Percentiles rank a stretch among this genome's conserved stretches.
Evolutionary conservation across 768 basidiomycete species (phyloP).

Genomic region (Psilocybe sp.): DNA sequence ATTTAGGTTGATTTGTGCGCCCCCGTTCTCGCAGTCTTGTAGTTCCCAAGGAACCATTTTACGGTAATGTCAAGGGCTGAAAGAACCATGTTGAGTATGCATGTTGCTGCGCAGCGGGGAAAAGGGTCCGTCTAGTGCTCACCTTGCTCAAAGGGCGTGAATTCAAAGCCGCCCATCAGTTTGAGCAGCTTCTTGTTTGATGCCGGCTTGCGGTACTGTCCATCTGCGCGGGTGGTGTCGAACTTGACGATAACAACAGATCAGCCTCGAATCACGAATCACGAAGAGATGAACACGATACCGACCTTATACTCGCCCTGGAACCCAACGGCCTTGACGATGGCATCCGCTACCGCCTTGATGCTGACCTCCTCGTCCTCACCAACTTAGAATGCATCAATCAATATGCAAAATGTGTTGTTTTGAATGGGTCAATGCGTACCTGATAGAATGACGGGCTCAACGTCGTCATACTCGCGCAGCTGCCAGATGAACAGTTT

Average conservation of each 20-base stretch:
- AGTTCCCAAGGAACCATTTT: slow-evolving; percentile 86
- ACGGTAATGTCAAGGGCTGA: slow-evolving; percentile 75
- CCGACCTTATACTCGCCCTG: slow-evolving; percentile 70
- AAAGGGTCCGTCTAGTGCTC: slow-evolving; percentile 12
- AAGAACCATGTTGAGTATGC: slow-evolving; percentile 1
- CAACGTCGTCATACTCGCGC: slow-evolving; percentile 87
- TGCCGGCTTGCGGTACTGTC: slow-evolving; percentile 95
- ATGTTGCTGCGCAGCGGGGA: neutral
- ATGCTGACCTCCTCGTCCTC: slow-evolving; percentile 95
- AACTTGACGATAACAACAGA: slow-evolving; percentile 46
- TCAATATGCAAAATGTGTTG: neutral
- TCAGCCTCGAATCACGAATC: neutral
- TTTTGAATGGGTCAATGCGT: slow-evolving; percentile 10
- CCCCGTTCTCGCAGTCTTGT: slow-evolving; percentile 66
- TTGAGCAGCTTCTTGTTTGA: slow-evolving; percentile 83
- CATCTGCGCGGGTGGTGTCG: slow-evolving; percentile 81
- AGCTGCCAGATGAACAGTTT: slow-evolving; percentile 94
- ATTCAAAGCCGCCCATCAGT: slow-evolving; percentile 80
- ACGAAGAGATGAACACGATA: slow-evolving; percentile 3
- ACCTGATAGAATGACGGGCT: slow-evolving; percentile 92
- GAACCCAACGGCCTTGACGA: slow-evolving; percentile 82
- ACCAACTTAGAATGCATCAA: slow-evolving; percentile 52
- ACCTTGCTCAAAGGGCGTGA: slow-evolving; percentile 90
- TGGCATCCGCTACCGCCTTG: slow-evolving; percentile 85
- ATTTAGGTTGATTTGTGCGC: slow-evolving; percentile 2